phyloP scores from a whole-genome alignment of 306 rosid species.

The Vicia faba region DNA sequence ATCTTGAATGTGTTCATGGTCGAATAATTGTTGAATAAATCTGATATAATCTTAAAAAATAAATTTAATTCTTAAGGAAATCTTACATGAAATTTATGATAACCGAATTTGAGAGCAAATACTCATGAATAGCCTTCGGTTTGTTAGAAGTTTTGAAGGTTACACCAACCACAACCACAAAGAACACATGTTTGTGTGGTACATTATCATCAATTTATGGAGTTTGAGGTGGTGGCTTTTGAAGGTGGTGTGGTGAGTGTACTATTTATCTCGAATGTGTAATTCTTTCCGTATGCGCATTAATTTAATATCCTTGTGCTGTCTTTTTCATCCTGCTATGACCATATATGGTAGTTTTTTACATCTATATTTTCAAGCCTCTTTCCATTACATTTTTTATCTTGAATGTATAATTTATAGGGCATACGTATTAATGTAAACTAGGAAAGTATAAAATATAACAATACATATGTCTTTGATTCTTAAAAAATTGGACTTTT shows the following conservation, averaged over 20 bases:
- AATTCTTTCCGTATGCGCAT: slow-evolving; percentile 38
- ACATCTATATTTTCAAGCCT: slow-evolving; percentile 1
- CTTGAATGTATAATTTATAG: too few species aligned
- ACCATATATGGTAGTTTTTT: slow-evolving; percentile 1
- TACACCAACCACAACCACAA: slow-evolving; percentile 59
- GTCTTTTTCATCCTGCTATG: slow-evolving; percentile 56
- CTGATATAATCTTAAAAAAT: background rate
- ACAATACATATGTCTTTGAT: too few species aligned
- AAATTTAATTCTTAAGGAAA: too few species aligned
- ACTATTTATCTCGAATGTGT: slow-evolving; percentile 5
- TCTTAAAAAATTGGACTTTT: too few species aligned
- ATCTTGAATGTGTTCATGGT: background rate
- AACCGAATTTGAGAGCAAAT: too few species aligned
- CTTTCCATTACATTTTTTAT: background rate
- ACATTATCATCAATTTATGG: slow-evolving; percentile 38
- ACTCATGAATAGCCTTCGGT: background rate
- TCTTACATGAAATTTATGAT: too few species aligned
- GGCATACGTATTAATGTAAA: too few species aligned
- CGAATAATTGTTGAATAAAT: background rate
- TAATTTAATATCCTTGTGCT: slow-evolving; percentile 34
- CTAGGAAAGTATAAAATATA: too few species aligned
- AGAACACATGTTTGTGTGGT: slow-evolving; percentile 25
- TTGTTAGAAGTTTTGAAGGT: slow-evolving; percentile 34
- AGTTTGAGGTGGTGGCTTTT: slow-evolving; percentile 34
- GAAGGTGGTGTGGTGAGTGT: slow-evolving; percentile 25